These are phyloP conservation scores for Trichoderma atroviride DNA, from an alignment of 2,329 filamentous ascomycete species.

Conservation along the genomic window DNA sequence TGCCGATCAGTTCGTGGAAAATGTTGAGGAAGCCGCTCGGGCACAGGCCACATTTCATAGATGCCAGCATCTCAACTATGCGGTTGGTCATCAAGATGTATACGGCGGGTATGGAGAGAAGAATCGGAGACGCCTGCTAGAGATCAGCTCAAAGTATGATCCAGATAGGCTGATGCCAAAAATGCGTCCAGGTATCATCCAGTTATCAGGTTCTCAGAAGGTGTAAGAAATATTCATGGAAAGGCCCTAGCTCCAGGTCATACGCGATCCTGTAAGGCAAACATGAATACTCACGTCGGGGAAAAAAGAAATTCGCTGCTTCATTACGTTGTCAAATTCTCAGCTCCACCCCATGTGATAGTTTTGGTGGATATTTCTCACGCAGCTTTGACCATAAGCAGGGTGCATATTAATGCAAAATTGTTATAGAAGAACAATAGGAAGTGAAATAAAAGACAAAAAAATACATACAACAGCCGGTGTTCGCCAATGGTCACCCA, in stretches of 20 bases:
- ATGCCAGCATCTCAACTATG: constrained; percentile 12
- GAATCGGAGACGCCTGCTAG: background rate
- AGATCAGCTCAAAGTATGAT: background rate
- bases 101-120: constrained; percentile 1
- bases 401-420: too few species aligned
- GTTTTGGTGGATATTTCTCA: too few species aligned
- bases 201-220: background rate
- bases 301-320: too few species aligned
- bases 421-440: too few species aligned
- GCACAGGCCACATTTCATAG: background rate
- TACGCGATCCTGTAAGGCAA: too few species aligned
- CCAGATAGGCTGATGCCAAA: background rate
- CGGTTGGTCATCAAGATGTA: background rate
- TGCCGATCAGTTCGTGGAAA: background rate
- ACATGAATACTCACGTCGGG: too few species aligned
- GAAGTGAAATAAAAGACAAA: too few species aligned
- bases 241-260: background rate
- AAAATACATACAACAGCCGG: too few species aligned
- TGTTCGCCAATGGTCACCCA: too few species aligned
- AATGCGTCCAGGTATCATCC: background rate
- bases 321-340: too few species aligned
- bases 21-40: background rate
- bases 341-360: too few species aligned
- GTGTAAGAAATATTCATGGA: background rate
- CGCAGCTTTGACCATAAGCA: too few species aligned